These are phyloP conservation scores for Hemileia vastatrix DNA, from an alignment of 1,284 basidiomycete species.

Conservation along the genomic window DNA sequence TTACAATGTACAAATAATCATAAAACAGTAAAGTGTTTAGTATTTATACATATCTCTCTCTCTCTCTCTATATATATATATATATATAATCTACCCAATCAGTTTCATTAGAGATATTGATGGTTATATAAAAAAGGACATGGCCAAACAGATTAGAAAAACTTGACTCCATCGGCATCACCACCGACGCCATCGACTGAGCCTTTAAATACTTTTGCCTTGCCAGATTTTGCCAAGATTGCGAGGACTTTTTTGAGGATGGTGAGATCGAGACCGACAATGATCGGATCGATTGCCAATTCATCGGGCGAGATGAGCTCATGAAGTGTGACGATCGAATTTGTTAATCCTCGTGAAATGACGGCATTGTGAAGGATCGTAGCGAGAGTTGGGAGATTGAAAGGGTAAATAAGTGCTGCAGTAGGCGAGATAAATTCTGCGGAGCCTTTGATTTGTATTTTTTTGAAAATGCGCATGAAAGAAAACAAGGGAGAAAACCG, in stretches of 20 bases:
- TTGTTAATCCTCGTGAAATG: constrained; percentile 6
- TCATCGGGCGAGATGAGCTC: constrained; percentile 5
- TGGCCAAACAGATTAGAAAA: too few species aligned
- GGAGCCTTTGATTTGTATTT: background rate
- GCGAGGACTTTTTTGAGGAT: constrained; percentile 8
- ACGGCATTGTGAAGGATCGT: constrained; percentile 9
- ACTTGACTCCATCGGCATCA: constrained; percentile 18
- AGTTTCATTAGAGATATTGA: too few species aligned
- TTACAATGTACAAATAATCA: too few species aligned
- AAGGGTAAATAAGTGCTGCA: constrained; percentile 8
- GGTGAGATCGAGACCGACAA: constrained; percentile 8
- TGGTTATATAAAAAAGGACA: too few species aligned
- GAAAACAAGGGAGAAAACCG: constrained; percentile 4
- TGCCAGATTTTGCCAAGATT: constrained; percentile 8
- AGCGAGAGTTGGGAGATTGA: background rate
- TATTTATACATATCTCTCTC: too few species aligned
- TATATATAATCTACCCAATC: too few species aligned
- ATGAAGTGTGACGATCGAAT: constrained; percentile 12
- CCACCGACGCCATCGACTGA: constrained; percentile 15
- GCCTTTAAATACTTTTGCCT: constrained; percentile 18
- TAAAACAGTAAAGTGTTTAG: too few species aligned
- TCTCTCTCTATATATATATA: too few species aligned
- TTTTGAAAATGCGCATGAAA: too few species aligned
- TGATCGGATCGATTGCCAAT: too few species aligned
- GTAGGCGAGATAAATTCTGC: constrained; percentile 1